Base-by-base conservation (phyloP, 73 alveolate genomes). In the Uronychia binucleata region DNA sequence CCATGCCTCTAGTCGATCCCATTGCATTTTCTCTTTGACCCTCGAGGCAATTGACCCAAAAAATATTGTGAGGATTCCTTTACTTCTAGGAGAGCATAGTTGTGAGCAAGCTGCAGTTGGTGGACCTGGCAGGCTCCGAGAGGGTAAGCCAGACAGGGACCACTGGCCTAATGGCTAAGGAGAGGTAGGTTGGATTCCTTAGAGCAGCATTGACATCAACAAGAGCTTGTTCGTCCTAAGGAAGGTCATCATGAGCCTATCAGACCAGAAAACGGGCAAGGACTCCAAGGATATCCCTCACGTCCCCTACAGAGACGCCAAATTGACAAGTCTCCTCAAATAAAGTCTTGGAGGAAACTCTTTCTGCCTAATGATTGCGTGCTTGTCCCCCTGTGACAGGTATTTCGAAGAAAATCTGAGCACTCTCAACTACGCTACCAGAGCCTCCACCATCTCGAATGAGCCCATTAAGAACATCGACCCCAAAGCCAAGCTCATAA, bases 281-380 rank as follows among this genome's bases (percentile, higher is more conserved):
- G 78, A 57, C n/a, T 79, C 32, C 26, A 77, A 77, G 27, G 78
- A 79, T 25, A 57, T 82, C 58, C 57, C 57, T 34, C 58, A 57
- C 19, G 83, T 88, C 33, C 94, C 94, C 5, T 88, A 88, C 82
- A 32, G 94, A 75, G 94, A 82, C 14, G 32, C 88, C 77, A 88
- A 88, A 60, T 85, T 88, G 1, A 88, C 94, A 1, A 34, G 81
- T 34, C 58, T 88, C 13, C 81, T 88, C 31, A 83, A 88, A 58
- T 77, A 88, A 75, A 33, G 82, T 75, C 30, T 88, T 29, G 94
- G 94, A 1, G 94, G 94, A 11, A 88, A 88, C 75, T 88, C 94
- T 34, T 90, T 84, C 80, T 93, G 98, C 79, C 90, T 97, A 28
- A 97, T 97, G 99, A 91, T 97, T 75, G 99, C 98, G 14, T 97